Evolutionary conservation across 176 grass and related monocot genomes (phyloP), one percentile per base, ranked within the genome.

Genomic region (Juncus effusus): DNA sequence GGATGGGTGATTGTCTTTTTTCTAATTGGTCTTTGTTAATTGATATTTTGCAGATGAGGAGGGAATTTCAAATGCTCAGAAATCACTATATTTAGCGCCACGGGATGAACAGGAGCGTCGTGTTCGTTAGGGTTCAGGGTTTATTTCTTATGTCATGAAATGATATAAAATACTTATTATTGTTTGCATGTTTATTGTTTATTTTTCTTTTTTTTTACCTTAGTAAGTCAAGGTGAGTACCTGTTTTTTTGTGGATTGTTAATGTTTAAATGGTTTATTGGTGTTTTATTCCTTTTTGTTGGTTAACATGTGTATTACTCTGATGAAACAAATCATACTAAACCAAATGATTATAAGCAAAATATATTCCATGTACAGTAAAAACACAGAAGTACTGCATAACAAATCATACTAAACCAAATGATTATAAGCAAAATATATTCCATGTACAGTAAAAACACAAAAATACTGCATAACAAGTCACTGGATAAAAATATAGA

Each of bases 1-100:
- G 8, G 56, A 47, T 36, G 60, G 6, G 65, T 63, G 40, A 60
- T 40, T 56, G 42, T 49, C 74, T 19, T 45, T 4, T 38, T 60
- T 67, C 45, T 14, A 51, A 3, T 10, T 54, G 16, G 37, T 10
- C 19, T 13, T 49, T 77, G 38, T 16, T 62, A 35, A 12, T 61
- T 28, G 0, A 62, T 13, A 11, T 7, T 62, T 59, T 49, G 14
- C 6, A 51, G 52, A 76, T 54, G 84, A 87, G 68, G 88, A 93
- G 54, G 88, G 94, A 55, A 99, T 99, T 50, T 67, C 83, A 11
- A 84, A 87, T 79, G 94, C 94, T 19, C 94, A 99, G 65, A 93
- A 13, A 62, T 93, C 94, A 40, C 82, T 93, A 78, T 88, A 88
- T 40, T 60, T 99, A 51, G 85, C 75, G 7, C 82, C 77, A 74